Evolutionary conservation across 2,329 filamentous ascomycete genomes (phyloP), one percentile per base, ranked within the genome.

Genomic region (Colletotrichum navitas): DNA sequence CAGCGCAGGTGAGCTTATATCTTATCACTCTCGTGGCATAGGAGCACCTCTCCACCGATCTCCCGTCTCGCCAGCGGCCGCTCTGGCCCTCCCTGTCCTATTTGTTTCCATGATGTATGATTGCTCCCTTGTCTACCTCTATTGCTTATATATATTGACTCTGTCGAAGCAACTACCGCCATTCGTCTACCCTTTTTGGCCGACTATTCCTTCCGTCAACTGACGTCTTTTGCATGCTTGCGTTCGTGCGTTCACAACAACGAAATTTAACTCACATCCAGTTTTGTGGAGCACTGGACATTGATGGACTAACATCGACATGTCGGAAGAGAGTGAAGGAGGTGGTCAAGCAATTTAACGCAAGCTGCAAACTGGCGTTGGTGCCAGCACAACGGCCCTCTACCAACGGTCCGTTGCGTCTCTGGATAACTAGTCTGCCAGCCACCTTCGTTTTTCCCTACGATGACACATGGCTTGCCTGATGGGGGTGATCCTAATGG

Each of bases 321-420:
- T 32, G 59, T 36, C 34, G 26, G 34, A 58, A 10, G 54, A 56
- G 21, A 16, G n/a, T 26, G 6, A 24, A 11, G 1, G 14, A 12
- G 5, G 34, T 18, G 39, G 2, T 41, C 36, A 7, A 43, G n/a
- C 5, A 10, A 16, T 14, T 14, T 39, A 24, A 11, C 52, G 10
- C 52, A 24, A n/a, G 11, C 18, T 36, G 6, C 52, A 14, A 39
- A 32, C n/a, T 21, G 21, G n/a, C 26, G n/a, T 21, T 29, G 12
- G 62, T 58, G 49, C 51, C 34, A 39, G 39, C 39, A 65, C n/a
- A 56, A 47, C 51, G 51, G 51, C 29, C 51, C 51, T 14, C 29
- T 49, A 21, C 34, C 51, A 58, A 47, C 51, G 7, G 51, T 43
- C 21, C 29, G 29, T 64, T 21, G 14, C 36, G 49, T 32, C 26